A percentile compares a stretch with the other conserved stretches of the same genome.
Conservation (phyloP, 1,139 yeast species). For the Kodamaea plutei region DNA sequence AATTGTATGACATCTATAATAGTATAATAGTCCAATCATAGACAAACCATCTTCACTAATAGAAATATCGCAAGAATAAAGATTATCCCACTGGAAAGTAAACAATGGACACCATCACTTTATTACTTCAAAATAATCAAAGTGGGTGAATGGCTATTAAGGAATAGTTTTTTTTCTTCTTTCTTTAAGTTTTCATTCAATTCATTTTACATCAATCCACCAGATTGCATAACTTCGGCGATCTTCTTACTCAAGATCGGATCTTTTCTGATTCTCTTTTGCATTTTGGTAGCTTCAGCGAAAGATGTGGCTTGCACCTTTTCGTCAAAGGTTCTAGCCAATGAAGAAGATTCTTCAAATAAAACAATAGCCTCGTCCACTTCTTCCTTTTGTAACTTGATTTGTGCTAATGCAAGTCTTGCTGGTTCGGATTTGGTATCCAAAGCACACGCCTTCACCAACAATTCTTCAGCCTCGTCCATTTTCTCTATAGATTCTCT, state of each 20-base stretch:
- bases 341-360: conserved; percentile 76
- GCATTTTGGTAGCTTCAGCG: conserved; percentile 88
- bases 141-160: no score
- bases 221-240: conserved; percentile 33
- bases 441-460: conserved; percentile 71
- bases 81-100: no score
- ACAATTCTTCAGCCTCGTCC: conserved; percentile 61
- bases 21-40: no score
- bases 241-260: conserved; percentile 51
- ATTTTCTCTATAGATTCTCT: conserved; percentile 54
- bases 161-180: no score
- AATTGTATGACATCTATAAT: no score
- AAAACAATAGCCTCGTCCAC: conserved; percentile 76
- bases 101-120: no score
- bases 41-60: no score
- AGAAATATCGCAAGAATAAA: no score
- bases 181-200: no score
- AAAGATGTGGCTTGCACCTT: conserved; percentile 88
- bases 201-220: no score
- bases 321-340: conserved; percentile 83
- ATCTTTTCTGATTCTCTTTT: conserved; percentile 65
- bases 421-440: conserved; percentile 92
- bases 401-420: conserved; percentile 84
- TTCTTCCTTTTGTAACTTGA: conserved; percentile 77
- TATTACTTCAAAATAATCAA: no score